Conservation (phyloP, 352 stramenopile genomes). For the Phytopythium oedochilum region DNA sequence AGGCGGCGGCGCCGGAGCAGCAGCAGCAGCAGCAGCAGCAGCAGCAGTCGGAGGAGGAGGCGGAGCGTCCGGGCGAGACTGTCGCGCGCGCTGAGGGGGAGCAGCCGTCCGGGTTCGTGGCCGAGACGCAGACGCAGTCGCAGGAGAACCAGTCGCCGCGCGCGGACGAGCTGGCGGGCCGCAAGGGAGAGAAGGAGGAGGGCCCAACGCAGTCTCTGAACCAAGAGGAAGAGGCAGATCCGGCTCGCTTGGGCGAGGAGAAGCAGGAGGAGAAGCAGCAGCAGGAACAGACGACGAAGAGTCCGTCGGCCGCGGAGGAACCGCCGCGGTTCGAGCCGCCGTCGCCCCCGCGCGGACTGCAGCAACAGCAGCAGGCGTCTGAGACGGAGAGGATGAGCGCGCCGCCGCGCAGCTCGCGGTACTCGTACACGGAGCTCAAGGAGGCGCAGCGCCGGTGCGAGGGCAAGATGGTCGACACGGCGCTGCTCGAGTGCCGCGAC, state of each 20-base stretch:
- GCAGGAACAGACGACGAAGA: background rate
- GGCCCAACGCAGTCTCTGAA: too few species aligned
- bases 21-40: background rate
- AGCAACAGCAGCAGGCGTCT: background rate
- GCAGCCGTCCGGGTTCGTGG: background rate
- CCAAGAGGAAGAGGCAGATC: background rate
- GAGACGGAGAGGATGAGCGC: background rate
- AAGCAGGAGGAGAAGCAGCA: background rate
- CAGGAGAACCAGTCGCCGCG: background rate
- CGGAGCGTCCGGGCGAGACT: background rate
- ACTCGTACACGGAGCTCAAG: slow-evolving; percentile 77
- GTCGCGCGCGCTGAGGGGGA: background rate
- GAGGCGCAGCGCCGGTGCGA: slow-evolving; percentile 61
- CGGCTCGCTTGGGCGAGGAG: background rate
- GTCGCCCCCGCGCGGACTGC: slow-evolving; percentile 1
- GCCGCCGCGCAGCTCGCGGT: slow-evolving; percentile 22
- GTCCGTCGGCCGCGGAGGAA: background rate
- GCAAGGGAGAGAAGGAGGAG: background rate
- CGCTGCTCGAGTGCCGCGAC: slow-evolving; percentile 40
- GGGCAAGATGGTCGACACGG: slow-evolving; percentile 44
- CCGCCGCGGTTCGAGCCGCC: background rate
- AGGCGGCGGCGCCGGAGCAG: background rate
- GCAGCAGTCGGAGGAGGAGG: background rate
- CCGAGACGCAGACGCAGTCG: slow-evolving; percentile 1
- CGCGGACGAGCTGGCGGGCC: background rate